Evolutionary conservation across 305 asterid species (phyloP).

Genomic region (Fraxinus velutina): DNA sequence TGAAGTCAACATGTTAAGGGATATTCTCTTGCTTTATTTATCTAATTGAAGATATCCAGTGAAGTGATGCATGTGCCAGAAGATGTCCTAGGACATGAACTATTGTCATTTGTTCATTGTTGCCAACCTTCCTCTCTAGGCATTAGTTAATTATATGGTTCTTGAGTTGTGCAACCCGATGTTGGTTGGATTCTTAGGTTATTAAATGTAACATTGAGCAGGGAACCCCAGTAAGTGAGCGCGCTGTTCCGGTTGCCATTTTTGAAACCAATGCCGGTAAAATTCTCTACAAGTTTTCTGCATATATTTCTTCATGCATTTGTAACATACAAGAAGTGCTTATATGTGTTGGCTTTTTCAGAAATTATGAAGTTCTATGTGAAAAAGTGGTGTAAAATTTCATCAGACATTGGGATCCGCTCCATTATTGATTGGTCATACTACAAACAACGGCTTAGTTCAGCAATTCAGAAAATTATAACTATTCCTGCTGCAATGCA

Average conservation of each 20-base stretch:
- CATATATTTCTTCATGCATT: conserved; percentile 15
- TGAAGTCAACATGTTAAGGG: neutral
- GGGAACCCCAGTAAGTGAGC: conserved; percentile 99
- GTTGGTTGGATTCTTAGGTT: conserved; percentile 6
- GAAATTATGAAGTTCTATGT: conserved; percentile 84
- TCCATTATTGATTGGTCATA: conserved; percentile 98
- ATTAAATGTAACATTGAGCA: conserved; percentile 39
- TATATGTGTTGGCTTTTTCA: conserved; percentile 35
- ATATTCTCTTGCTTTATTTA: neutral
- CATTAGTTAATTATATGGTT: conserved; percentile 6
- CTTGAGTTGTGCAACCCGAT: neutral
- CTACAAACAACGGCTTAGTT: conserved; percentile 91
- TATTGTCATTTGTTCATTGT: conserved; percentile 6
- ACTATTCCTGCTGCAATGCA: conserved; percentile 99
- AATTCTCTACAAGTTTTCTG: conserved; percentile 10
- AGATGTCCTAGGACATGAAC: conserved; percentile 12
- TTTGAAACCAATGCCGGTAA: conserved; percentile 90
- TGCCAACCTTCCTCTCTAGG: conserved; percentile 9
- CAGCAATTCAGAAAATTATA: conserved; percentile 87
- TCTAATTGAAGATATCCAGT: conserved; percentile 20
- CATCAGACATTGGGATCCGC: conserved; percentile 88
- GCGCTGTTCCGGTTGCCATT: conserved; percentile 98
- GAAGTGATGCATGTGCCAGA: conserved; percentile 12
- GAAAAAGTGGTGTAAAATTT: conserved; percentile 96
- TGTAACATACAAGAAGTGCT: conserved; percentile 24